Conservation (phyloP, 2,329 filamentous ascomycete genomes). For the Apiospora marii region DNA sequence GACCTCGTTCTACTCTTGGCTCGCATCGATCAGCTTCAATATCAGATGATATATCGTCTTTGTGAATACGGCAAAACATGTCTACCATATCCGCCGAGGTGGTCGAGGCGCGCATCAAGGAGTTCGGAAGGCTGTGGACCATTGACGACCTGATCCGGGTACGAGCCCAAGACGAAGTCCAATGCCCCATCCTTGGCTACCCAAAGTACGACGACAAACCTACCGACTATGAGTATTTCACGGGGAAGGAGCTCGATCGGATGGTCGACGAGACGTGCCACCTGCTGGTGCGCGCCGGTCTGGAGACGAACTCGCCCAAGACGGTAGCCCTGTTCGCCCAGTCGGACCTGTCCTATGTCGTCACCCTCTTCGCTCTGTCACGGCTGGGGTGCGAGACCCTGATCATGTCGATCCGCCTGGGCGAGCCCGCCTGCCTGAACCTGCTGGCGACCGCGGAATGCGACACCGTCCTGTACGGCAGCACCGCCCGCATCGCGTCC, state of each 20-base stretch:
- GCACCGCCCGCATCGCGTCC: slow-evolving; percentile 42
- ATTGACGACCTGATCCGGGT: slow-evolving; percentile 51
- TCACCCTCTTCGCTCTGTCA: slow-evolving; percentile 53
- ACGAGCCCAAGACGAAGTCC: slow-evolving; percentile 46
- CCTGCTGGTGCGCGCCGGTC: slow-evolving; percentile 41
- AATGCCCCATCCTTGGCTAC: slow-evolving; percentile 51
- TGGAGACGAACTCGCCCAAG: slow-evolving; percentile 34
- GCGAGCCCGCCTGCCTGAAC: slow-evolving; percentile 48
- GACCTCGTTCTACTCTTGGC: neutral
- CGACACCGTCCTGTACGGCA: slow-evolving; percentile 47
- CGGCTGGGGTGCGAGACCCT: slow-evolving; percentile 53
- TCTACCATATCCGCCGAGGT: slow-evolving; percentile 38
- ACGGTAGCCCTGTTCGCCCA: slow-evolving; percentile 49
- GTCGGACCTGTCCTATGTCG: slow-evolving; percentile 51
- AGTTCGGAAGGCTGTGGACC: slow-evolving; percentile 49
- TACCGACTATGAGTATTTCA: slow-evolving; percentile 50
- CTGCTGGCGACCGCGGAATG: slow-evolving; percentile 47
- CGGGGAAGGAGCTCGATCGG: slow-evolving; percentile 47
- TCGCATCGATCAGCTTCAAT: neutral
- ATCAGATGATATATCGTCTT: neutral
- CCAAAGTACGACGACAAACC: slow-evolving; percentile 42
- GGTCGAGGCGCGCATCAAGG: slow-evolving; percentile 38
- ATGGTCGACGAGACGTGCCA: slow-evolving; percentile 49
- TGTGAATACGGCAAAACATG: slow-evolving; percentile 31
- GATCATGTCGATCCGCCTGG: slow-evolving; percentile 52